These are phyloP conservation scores for Talaromyces piceae DNA, from an alignment of 2,329 filamentous ascomycete species.

Conservation along the genomic window DNA sequence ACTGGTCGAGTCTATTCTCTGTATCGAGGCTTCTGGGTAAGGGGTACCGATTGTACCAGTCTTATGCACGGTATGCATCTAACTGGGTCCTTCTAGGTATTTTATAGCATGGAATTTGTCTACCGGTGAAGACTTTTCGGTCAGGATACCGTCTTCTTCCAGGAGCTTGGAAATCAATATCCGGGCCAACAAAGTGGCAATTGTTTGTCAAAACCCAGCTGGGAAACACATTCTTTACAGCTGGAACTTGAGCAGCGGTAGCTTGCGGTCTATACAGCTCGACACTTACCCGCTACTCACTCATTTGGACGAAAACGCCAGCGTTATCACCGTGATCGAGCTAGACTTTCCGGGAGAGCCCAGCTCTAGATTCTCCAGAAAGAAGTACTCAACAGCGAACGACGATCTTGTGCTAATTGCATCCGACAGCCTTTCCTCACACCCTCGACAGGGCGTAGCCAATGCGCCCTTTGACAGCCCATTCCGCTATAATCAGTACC, in stretches of 20 bases:
- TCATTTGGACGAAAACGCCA: background rate
- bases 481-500: background rate
- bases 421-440: background rate
- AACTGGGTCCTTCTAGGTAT: background rate
- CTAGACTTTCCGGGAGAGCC: background rate
- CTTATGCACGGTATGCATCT: background rate
- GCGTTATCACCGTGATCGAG: background rate
- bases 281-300: background rate
- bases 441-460: background rate
- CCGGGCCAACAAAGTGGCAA: background rate
- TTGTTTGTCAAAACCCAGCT: background rate
- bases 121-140: background rate
- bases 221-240: background rate
- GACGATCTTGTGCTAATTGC: background rate
- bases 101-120: slow-evolving; percentile 4
- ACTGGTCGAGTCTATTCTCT: slow-evolving; percentile 1
- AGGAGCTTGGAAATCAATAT: slow-evolving; percentile 2
- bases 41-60: background rate
- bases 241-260: slow-evolving; percentile 3
- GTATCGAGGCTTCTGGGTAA: slow-evolving; percentile 3
- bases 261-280: slow-evolving; percentile 1
- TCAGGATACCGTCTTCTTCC: slow-evolving; percentile 2
- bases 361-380: background rate
- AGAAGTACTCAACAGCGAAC: background rate
- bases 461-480: background rate